Evolutionary conservation across 1,284 basidiomycete genomes (phyloP).

Genomic region (Grifola frondosa): DNA sequence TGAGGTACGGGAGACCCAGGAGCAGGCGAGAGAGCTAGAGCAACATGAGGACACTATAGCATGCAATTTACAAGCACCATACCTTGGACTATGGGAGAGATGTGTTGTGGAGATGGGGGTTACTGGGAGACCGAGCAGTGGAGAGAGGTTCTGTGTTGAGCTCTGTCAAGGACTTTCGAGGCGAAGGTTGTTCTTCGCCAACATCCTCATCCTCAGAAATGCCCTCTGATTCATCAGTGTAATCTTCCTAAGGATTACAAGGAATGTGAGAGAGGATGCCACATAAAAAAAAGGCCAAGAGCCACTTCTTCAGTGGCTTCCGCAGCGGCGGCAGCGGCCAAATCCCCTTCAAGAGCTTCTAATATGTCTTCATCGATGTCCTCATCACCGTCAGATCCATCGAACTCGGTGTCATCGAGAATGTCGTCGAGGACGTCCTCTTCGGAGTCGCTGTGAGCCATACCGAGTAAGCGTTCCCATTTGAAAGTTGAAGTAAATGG

Average conservation of each 20-base stretch:
- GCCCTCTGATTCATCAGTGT: conserved; percentile 58
- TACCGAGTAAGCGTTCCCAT: too few relatives aligned
- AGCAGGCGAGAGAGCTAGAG: too few relatives aligned
- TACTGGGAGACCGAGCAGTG: conserved; percentile 12
- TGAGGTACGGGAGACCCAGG: conserved; percentile 26
- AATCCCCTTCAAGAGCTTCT: conserved; percentile 47
- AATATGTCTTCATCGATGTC: conserved; percentile 56
- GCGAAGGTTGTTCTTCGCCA: conserved; percentile 19
- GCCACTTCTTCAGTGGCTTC: conserved; percentile 38
- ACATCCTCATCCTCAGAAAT: conserved; percentile 45
- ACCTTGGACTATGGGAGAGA: conserved; percentile 16
- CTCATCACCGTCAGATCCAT: conserved; percentile 47
- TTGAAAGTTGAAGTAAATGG: background rate
- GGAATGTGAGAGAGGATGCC: background rate
- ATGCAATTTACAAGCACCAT: background rate
- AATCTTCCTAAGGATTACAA: conserved; percentile 42
- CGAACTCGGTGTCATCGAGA: conserved; percentile 49
- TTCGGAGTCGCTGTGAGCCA: conserved; percentile 65
- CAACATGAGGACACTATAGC: background rate
- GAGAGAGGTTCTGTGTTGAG: conserved; percentile 18
- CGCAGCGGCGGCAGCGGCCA: conserved; percentile 59
- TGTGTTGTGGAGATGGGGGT: conserved; percentile 13
- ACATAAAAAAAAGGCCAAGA: conserved; percentile 16
- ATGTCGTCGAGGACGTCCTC: conserved; percentile 54
- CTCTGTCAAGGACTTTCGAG: conserved; percentile 18